These are phyloP conservation scores for Penicillium brevicompactum DNA, from an alignment of 2,329 filamentous ascomycete species.

Conservation along the genomic window DNA sequence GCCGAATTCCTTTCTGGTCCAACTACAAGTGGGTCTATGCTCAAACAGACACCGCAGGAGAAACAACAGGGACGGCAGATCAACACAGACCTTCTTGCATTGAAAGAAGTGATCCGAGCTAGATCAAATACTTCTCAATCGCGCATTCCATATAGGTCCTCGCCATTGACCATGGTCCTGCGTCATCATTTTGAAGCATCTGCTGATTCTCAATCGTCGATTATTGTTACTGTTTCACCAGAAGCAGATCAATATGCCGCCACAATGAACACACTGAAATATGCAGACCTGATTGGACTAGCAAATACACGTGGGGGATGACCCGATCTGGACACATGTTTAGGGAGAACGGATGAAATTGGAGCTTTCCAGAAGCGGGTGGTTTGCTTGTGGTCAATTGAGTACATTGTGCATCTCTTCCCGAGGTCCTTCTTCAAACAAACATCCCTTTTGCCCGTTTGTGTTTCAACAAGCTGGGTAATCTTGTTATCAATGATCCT, in stretches of 20 bases:
- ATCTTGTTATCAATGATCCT: no score
- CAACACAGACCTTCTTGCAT: slow-evolving; percentile 48
- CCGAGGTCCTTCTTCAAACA: no score
- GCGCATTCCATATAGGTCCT: slow-evolving; percentile 47
- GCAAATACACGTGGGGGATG: background rate
- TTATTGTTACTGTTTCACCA: slow-evolving; percentile 46
- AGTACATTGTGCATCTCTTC: no score
- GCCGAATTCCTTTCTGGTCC: slow-evolving; percentile 46
- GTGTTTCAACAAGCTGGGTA: no score
- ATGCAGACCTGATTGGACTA: slow-evolving; percentile 44
- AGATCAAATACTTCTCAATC: slow-evolving; percentile 31
- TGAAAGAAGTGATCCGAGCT: slow-evolving; percentile 52
- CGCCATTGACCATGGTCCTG: slow-evolving; percentile 48
- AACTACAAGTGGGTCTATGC: background rate
- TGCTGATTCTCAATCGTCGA: slow-evolving; percentile 33
- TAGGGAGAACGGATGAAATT: no score
- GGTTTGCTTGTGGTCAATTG: no score
- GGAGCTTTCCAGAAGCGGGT: no score
- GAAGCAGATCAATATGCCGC: slow-evolving; percentile 39
- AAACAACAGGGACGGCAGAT: slow-evolving; percentile 47
- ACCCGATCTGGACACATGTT: no score
- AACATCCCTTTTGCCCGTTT: no score
- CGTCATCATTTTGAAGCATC: slow-evolving; percentile 39
- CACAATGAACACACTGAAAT: slow-evolving; percentile 49
- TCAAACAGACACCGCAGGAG: slow-evolving; percentile 42